Evolutionary conservation across 768 basidiomycete species (phyloP).

Genomic region (Pulveroboletus ravenelii): DNA sequence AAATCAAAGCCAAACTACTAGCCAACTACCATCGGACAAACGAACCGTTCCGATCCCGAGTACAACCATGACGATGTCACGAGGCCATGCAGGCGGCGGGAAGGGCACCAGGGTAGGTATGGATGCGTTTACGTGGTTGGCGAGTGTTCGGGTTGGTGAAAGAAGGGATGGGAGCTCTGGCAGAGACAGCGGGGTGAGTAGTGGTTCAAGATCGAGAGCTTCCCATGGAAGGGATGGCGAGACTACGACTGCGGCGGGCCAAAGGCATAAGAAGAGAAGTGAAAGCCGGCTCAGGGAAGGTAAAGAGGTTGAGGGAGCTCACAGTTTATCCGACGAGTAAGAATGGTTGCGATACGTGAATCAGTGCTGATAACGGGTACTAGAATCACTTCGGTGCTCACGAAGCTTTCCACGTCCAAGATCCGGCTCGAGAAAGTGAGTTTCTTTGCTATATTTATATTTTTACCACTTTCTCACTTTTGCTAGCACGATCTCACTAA

Average conservation of each 20-base stretch:
- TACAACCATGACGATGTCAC: constrained; percentile 41
- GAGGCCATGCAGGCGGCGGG: constrained; percentile 42
- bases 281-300: constrained; percentile 36
- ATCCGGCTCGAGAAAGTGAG: constrained; percentile 82
- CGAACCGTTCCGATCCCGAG: constrained; percentile 21
- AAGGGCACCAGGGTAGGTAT: constrained; percentile 58
- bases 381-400: constrained; percentile 72
- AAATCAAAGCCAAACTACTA: not conserved
- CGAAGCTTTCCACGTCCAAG: constrained; percentile 59
- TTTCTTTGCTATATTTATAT: not conserved
- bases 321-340: constrained; percentile 71
- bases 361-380: not conserved
- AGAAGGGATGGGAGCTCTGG: constrained; percentile 54
- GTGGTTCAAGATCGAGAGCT: constrained; percentile 39
- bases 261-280: constrained; percentile 37
- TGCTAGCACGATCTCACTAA: constrained; percentile 62
- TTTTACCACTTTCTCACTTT: constrained; percentile 3
- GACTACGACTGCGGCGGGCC: not conserved
- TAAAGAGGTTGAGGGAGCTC: constrained; percentile 36
- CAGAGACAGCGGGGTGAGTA: constrained; percentile 44
- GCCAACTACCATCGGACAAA: constrained; percentile 12
- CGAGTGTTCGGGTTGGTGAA: constrained; percentile 64
- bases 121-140: constrained; percentile 68
- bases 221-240: constrained; percentile 22
- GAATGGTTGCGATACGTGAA: constrained; percentile 17